Percentiles rank a stretch among this genome's conserved stretches.
phyloP scores from a whole-genome alignment of 2,329 filamentous ascomycete species.

The Hymenoscyphus scutula region DNA sequence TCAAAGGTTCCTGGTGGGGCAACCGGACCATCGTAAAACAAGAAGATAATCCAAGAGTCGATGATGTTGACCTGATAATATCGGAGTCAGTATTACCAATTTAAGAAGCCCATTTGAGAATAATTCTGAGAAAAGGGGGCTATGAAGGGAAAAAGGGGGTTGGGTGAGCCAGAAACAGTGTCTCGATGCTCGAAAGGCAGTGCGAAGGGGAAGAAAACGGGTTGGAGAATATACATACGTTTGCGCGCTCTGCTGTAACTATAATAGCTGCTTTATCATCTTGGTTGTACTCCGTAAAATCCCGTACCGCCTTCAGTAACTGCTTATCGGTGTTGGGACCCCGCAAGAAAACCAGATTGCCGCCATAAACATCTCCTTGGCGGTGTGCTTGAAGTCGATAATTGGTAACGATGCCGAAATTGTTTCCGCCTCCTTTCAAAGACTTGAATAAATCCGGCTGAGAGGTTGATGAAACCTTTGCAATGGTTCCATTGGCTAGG shows the following conservation, averaged over 20 bases:
- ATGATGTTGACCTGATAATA: no score
- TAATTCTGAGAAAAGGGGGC: no score
- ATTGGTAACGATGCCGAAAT: conserved; percentile 44
- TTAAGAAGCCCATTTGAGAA: no score
- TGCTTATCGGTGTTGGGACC: not conserved
- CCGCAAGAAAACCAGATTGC: not conserved
- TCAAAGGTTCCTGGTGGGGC: not conserved
- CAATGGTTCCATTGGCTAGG: not conserved
- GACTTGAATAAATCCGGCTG: not conserved
- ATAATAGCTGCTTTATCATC: not conserved
- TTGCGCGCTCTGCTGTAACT: not conserved
- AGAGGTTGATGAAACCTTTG: not conserved
- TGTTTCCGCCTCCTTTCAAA: conserved; percentile 1
- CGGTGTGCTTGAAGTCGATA: not conserved
- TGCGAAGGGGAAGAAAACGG: no score
- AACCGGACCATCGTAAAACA: not conserved
- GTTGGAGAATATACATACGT: no score
- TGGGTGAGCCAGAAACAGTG: no score
- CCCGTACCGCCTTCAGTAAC: not conserved
- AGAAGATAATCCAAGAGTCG: not conserved
- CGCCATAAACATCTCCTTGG: not conserved
- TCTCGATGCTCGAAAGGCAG: no score
- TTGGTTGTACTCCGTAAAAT: conserved; percentile 2
- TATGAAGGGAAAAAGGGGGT: no score
- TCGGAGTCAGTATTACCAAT: no score